Conservation (phyloP, 768 basidiomycete genomes). For the Xerocomellus dryophilus region DNA sequence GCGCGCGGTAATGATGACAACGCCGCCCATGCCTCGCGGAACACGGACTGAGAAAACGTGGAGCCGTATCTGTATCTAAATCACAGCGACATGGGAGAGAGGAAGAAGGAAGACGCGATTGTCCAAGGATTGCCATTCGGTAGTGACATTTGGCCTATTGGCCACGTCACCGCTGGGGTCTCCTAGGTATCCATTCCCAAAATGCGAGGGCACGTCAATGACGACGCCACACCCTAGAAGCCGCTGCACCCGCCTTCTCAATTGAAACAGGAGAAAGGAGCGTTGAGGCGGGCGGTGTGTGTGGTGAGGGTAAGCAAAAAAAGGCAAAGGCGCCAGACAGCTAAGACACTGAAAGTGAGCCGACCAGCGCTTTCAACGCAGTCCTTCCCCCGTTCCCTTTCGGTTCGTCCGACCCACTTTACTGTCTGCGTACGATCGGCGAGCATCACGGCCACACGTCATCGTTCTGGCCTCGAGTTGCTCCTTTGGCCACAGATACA, state of each 20-base stretch:
- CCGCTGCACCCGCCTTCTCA: not conserved
- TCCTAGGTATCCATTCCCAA: not conserved
- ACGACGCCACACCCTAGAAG: not conserved
- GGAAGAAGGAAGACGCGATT: not conserved
- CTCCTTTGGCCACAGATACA: conserved; percentile 3
- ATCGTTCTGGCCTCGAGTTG: not conserved
- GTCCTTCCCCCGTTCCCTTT: not conserved
- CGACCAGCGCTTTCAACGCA: not conserved
- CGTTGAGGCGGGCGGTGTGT: not conserved
- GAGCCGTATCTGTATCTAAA: not conserved
- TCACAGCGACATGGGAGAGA: not conserved
- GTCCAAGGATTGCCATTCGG: not conserved
- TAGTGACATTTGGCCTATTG: not conserved
- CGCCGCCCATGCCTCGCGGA: conserved; percentile 1
- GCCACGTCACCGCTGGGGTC: not conserved
- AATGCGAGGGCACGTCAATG: not conserved
- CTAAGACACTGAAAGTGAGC: not conserved
- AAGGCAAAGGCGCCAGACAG: not conserved
- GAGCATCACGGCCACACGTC: not conserved
- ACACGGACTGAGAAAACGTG: conserved; percentile 9
- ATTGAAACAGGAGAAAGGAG: not conserved
- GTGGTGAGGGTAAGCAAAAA: not conserved
- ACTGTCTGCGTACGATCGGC: not conserved
- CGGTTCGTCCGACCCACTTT: not conserved
- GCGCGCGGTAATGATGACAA: not conserved